phyloP scores from a whole-genome alignment of 495 filamentous ascomycete genomes.

The Neurospora sp. region DNA sequence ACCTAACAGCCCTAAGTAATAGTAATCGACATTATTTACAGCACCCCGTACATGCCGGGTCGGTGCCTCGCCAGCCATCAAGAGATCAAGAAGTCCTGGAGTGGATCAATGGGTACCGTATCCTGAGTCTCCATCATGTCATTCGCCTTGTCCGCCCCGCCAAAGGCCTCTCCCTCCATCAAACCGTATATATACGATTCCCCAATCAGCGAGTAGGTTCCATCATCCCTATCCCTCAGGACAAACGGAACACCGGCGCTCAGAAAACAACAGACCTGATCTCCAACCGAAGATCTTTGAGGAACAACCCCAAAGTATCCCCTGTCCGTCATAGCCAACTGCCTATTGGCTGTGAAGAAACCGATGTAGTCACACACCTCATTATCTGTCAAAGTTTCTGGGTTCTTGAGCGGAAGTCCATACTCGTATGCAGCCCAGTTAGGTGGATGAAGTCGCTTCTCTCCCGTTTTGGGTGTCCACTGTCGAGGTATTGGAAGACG shows the following conservation, averaged over 20 bases:
- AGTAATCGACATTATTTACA: neutral
- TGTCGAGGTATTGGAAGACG: neutral
- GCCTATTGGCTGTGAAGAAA: neutral
- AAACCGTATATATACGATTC: neutral
- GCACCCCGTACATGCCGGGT: neutral
- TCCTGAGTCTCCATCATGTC: neutral
- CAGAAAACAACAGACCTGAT: neutral
- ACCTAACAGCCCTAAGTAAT: neutral
- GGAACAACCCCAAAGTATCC: neutral
- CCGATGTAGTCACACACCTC: neutral
- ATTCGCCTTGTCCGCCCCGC: neutral
- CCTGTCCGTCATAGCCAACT: neutral
- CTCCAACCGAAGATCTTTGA: neutral
- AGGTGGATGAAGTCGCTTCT: neutral
- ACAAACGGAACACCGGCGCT: neutral
- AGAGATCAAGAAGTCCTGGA: neutral
- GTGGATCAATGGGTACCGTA: neutral
- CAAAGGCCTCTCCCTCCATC: slow-evolving; percentile 1
- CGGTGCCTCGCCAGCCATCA: neutral
- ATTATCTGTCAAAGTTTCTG: neutral
- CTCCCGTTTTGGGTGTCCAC: neutral
- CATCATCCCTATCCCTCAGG: neutral
- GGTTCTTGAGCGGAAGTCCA: neutral
- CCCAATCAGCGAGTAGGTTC: neutral
- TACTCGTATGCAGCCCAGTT: neutral